A percentile compares a stretch with the other conserved stretches of the same genome.
Evolutionary conservation across 75 land plant genomes (phyloP).

Genomic region (Cryptomeria japonica): DNA sequence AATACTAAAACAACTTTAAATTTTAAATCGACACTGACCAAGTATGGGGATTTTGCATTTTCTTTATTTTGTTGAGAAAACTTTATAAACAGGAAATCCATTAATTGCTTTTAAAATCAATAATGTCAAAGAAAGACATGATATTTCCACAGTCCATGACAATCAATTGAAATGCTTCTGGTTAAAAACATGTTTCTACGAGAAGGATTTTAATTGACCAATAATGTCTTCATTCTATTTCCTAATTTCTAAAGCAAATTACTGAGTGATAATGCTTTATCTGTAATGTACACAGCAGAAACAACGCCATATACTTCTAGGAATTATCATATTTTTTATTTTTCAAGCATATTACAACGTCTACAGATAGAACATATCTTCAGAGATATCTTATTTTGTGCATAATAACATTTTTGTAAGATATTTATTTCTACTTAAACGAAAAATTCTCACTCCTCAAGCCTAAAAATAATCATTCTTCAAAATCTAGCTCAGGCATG

Average conservation of each 20-base stretch:
- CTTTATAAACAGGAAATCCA: not conserved
- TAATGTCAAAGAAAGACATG: no score
- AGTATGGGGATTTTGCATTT: no score
- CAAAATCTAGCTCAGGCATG: not conserved
- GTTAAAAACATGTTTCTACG: no score
- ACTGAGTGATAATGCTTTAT: not conserved
- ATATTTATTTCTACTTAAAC: not conserved
- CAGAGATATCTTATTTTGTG: not conserved
- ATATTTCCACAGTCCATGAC: no score
- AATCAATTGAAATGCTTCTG: no score
- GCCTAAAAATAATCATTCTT: not conserved
- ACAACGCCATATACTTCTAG: not conserved
- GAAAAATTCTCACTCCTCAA: not conserved
- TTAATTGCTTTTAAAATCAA: not conserved
- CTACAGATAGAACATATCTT: not conserved
- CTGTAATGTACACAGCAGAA: not conserved
- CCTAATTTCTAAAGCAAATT: not conserved
- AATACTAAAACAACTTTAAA: not conserved
- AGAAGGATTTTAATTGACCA: no score
- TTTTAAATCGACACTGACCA: not conserved
- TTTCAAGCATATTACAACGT: not conserved
- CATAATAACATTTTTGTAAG: not conserved
- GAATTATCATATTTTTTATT: not conserved
- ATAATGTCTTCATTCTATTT: not conserved
- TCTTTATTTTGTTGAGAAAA: not conserved